Percentiles rank a stretch among this genome's conserved stretches.
These are phyloP conservation scores for Cercospora nicotianae DNA, from an alignment of 2,329 filamentous ascomycete species.

Conservation along the genomic window DNA sequence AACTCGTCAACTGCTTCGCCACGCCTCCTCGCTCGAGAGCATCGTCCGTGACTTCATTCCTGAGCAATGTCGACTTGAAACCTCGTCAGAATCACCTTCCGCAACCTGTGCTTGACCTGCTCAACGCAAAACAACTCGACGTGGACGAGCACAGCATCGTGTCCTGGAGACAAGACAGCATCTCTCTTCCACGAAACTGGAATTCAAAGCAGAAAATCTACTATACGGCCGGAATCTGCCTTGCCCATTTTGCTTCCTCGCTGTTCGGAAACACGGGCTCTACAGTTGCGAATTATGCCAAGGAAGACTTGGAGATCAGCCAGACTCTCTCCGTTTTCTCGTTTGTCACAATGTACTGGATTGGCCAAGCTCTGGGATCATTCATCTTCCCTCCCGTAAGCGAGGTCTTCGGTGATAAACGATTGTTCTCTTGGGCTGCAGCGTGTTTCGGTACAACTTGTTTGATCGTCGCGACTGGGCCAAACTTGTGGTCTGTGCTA, in stretches of 20 bases:
- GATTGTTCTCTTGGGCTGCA: slow-evolving; percentile 40
- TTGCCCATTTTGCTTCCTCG: slow-evolving; percentile 26
- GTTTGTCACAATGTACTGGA: slow-evolving; percentile 24
- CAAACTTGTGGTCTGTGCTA: slow-evolving; percentile 41
- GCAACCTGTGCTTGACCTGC: not conserved
- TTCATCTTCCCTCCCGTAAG: slow-evolving; percentile 44
- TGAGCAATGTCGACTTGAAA: not conserved
- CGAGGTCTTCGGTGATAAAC: slow-evolving; percentile 42
- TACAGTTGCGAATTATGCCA: slow-evolving; percentile 19
- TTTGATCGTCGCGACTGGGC: slow-evolving; percentile 43
- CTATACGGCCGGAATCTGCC: slow-evolving; percentile 23
- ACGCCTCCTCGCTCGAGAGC: not conserved
- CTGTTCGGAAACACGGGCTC: slow-evolving; percentile 28
- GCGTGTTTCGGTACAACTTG: slow-evolving; percentile 39
- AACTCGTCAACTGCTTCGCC: not conserved
- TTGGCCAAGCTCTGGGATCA: slow-evolving; percentile 40
- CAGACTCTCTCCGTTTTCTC: slow-evolving; percentile 24
- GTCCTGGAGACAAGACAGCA: slow-evolving; percentile 21
- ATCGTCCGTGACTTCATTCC: not conserved
- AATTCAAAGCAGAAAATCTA: slow-evolving; percentile 17
- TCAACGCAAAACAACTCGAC: slow-evolving; percentile 19
- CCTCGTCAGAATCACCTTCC: not conserved
- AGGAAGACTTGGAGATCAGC: slow-evolving; percentile 24
- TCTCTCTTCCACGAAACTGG: slow-evolving; percentile 26
- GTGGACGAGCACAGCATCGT: slow-evolving; percentile 25